Evolutionary conservation across 257 asterid species (phyloP), one percentile per base, ranked within the genome.

Genomic region (Paulownia fortunei): DNA sequence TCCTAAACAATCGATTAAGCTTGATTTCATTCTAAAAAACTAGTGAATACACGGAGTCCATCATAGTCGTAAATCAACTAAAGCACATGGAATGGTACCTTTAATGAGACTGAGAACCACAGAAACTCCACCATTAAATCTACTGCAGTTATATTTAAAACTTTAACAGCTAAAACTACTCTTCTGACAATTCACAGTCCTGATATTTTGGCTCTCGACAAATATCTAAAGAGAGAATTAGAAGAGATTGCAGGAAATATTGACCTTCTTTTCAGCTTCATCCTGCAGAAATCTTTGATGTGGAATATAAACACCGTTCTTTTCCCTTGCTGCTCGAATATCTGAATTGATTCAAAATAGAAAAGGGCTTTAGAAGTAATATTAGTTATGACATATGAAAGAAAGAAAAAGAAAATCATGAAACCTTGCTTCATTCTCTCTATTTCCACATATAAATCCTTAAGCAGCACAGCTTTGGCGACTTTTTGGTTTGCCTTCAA

Each of bases 261-360:
- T 44, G 65, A 93, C 98, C 96, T 93, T 93, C 86, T 88, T 91
- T 72, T 91, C 97, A 54, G 88, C 92, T 86, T 93, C 97, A 80
- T 91, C 97, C 87, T 86, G 94, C 64, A 78, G 68, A 78, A 89
- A 93, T 80, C 97, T 91, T 86, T 93, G 97, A 69, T 88, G 92
- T 44, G 98, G 93, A 86, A 93, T 89, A 64, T 93, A 93, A 30
- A 93, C 90, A 66, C 98, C 98, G 79, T 89, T 91, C 81, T 87
- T 91, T 83, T 93, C 97, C 83, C 98, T 93, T 30, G 97, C 98
- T 37, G 97, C 98, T 79, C 88, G 90, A 85, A 93, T 87, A 86
- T 93, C 98, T 92, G 83, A 72, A 83, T 41, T 21, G 58, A 74
- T 66, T 27, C 37, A 42, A 64, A 41, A 72, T 7, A 21, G 26